These are phyloP conservation scores for Suillus lakei DNA, from an alignment of 768 basidiomycete species.

Conservation along the genomic window DNA sequence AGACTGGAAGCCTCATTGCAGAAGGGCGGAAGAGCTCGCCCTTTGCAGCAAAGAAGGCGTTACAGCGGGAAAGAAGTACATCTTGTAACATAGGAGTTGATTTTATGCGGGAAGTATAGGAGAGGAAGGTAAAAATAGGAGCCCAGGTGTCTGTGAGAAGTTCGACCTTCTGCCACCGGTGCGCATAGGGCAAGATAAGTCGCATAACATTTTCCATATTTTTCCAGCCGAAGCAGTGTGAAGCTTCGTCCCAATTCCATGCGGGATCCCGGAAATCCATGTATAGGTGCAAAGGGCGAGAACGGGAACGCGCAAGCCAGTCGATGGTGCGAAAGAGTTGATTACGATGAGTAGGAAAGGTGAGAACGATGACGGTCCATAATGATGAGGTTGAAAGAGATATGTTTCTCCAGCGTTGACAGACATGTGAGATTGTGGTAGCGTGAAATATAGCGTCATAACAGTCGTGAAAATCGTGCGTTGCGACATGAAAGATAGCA, in stretches of 20 bases:
- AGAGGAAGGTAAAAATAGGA: slow-evolving; percentile 58
- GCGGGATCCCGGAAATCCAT: slow-evolving; percentile 63
- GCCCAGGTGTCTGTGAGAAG: slow-evolving; percentile 66
- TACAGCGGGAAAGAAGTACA: slow-evolving; percentile 57
- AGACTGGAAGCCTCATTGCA: slow-evolving; percentile 42
- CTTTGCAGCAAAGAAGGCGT: slow-evolving; percentile 55
- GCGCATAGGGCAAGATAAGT: slow-evolving; percentile 47
- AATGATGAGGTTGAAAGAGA: slow-evolving; percentile 48
- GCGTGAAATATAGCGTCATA: slow-evolving; percentile 32
- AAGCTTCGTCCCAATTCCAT: slow-evolving; percentile 56
- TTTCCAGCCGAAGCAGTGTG: slow-evolving; percentile 47
- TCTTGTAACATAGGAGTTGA: slow-evolving; percentile 43
- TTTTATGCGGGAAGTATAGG: slow-evolving; percentile 38
- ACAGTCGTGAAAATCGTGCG: slow-evolving; percentile 30
- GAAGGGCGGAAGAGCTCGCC: slow-evolving; percentile 51
- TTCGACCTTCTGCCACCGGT: slow-evolving; percentile 52
- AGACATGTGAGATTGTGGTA: slow-evolving; percentile 51
- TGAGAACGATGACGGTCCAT: slow-evolving; percentile 57
- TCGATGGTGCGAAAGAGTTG: slow-evolving; percentile 43
- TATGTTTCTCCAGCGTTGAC: slow-evolving; percentile 53
- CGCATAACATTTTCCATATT: slow-evolving; percentile 51
- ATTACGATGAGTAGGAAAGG: slow-evolving; percentile 43
- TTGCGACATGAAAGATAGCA: slow-evolving; percentile 39
- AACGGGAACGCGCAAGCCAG: slow-evolving; percentile 51
- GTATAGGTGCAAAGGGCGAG: slow-evolving; percentile 51